Evolutionary conservation across 139 green algal species (phyloP), one percentile per base, ranked within the genome.

Genomic region (Chlamydomonas asymmetrica): DNA sequence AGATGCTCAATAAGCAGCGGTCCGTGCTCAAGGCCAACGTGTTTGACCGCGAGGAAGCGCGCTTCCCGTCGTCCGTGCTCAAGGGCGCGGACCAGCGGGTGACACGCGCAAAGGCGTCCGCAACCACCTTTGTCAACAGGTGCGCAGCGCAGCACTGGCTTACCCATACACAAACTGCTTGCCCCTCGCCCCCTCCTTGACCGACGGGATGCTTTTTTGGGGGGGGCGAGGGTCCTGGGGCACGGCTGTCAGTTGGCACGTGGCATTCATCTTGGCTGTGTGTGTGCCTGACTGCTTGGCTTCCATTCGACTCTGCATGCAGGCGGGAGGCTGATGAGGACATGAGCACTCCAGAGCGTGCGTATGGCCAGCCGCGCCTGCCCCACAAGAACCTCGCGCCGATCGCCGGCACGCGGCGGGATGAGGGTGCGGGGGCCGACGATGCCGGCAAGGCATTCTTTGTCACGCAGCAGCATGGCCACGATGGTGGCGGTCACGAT

Each of bases 361-460:
- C 80, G 8, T 86, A 81, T 35, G 80, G 80, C 2, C 80, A 86
- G 65, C 75, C 80, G 8, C 68, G n/a, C 38, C 35, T 73, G 23
- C 57, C 57, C 25, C 35, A 32, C 1, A 41, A 50, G 39, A 39
- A 79, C 32, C 63, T 83, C 62, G 41, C 43, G 38, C 77, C 71
- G 3, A 38, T 83, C 1, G 31, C 61, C 18, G 40, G 45, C 1
- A 25, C 57, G 57, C 31, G 67, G 60, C 35, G 40, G 61, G 18
- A 66, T 57, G 40, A n/a, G 16, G 63, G 38, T 23, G 63, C 38
- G 49, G 43, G 56, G 35, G 48, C 45, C 23, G 70, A 34, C 38
- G 69, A 49, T 3, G 63, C 31, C 37, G 63, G 50, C 52, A 54
- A 74, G 1, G 32, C 31, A 13, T 75, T 82, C n/a, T 86, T 86